Conservation (phyloP, 495 filamentous ascomycete species). For the Amniculicola lignicola region DNA sequence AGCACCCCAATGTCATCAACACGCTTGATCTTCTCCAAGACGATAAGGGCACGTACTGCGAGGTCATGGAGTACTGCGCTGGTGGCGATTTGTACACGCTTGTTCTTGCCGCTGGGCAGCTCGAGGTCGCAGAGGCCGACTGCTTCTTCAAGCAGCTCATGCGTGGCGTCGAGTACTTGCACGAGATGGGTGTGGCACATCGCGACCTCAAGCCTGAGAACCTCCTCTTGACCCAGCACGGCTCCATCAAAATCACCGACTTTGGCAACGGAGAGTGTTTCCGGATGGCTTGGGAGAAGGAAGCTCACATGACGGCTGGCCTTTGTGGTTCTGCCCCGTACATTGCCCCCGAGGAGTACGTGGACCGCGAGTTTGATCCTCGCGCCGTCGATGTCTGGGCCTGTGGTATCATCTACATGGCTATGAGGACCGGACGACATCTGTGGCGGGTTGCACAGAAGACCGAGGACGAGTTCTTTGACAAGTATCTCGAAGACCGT, state of each 20-base stretch:
- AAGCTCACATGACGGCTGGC: constrained; percentile 96
- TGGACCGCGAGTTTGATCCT: constrained; percentile 92
- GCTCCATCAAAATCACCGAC: constrained; percentile 96
- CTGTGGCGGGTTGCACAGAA: constrained; percentile 93
- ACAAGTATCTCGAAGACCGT: constrained; percentile 85
- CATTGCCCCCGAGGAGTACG: constrained; percentile 96
- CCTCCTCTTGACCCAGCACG: constrained; percentile 85
- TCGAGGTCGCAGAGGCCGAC: constrained; percentile 91
- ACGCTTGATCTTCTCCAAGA: constrained; percentile 94
- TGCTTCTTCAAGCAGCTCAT: constrained; percentile 99
- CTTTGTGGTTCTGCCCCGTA: constrained; percentile 96
- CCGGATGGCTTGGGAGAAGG: constrained; percentile 98
- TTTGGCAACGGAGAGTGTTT: constrained; percentile 99
- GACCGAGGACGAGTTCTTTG: constrained; percentile 96
- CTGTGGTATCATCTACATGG: constrained; percentile 99
- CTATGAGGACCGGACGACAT: constrained; percentile 95
- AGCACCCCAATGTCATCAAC: constrained; percentile 97
- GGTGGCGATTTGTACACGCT: constrained; percentile 96
- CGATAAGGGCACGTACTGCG: constrained; percentile 96
- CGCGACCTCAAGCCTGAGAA: constrained; percentile 98
- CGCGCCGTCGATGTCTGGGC: constrained; percentile 97
- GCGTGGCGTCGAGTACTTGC: constrained; percentile 98
- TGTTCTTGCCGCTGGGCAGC: constrained; percentile 84
- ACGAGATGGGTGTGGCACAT: constrained; percentile 99
- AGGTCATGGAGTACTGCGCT: constrained; percentile 99